Conservation (phyloP, 1,139 yeast genomes). For the Meyerozyma carpophila region DNA sequence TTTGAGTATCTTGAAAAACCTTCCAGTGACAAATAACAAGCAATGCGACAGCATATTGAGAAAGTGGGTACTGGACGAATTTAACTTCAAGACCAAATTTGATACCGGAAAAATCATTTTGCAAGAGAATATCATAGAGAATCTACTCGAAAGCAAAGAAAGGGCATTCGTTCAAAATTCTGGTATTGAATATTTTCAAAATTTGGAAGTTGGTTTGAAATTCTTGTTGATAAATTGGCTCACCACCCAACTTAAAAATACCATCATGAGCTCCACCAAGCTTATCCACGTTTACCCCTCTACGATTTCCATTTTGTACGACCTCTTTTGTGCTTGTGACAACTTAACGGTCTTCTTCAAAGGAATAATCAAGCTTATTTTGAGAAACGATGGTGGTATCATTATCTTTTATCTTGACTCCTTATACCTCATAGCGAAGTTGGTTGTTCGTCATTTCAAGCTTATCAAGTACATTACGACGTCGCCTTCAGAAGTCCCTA, state of each 20-base stretch:
- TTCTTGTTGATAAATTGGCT: conserved; percentile 41
- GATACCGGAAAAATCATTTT: conserved; percentile 24
- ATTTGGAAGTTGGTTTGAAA: conserved; percentile 35
- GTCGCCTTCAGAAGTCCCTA: conserved; percentile 3
- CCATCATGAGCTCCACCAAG: conserved; percentile 27
- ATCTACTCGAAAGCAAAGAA: conserved; percentile 13
- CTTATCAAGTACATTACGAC: conserved; percentile 28
- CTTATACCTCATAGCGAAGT: conserved; percentile 28
- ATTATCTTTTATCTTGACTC: conserved; percentile 39
- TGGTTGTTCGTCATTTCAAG: conserved; percentile 32
- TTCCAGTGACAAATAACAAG: conserved; percentile 49
- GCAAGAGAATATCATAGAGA: conserved; percentile 19
- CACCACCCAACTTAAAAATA: conserved; percentile 31
- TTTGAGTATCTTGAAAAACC: conserved; percentile 43
- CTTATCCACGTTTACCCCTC: conserved; percentile 34
- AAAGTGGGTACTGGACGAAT: conserved; percentile 29
- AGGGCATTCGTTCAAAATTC: conserved; percentile 8
- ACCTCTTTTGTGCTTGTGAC: conserved; percentile 28
- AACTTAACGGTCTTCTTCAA: conserved; percentile 39
- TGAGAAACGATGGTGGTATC: conserved; percentile 39
- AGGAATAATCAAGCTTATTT: conserved; percentile 29
- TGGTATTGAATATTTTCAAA: conserved; percentile 12
- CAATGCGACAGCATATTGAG: conserved; percentile 47
- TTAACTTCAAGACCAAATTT: conserved; percentile 29
- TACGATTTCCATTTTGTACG: conserved; percentile 27